Evolutionary conservation across 768 basidiomycete genomes (phyloP), one percentile per base, ranked within the genome.

Genomic region (Boletus rubropictus): DNA sequence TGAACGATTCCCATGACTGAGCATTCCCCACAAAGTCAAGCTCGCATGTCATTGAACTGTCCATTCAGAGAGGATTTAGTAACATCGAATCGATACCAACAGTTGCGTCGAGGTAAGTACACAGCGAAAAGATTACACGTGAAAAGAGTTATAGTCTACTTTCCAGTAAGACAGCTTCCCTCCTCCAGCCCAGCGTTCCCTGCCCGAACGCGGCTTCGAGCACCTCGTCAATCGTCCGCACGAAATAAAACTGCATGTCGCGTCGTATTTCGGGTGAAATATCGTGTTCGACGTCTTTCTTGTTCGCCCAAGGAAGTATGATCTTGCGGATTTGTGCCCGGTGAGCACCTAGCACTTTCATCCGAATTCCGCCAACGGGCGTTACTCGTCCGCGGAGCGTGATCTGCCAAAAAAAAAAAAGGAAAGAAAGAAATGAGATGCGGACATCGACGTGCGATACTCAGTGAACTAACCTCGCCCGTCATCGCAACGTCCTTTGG

Each of bases 311-410:
- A 0, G 93, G 92, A 6, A 96, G 71, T 45, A 96, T 84, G 29
- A 95, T 79, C 60, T 84, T 92, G 39, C 75, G 83, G 36, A 93
- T 80, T 29, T 85, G 81, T 2, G 89, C 89, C 6, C 92, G 81
- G 63, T 94, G 90, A 0, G 92, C 92, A 15, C 90, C 91, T 15
- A 95, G 77, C 1, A 94, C 76, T 62, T 90, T 90, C 73, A 93
- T 92, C 61, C 92, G 91, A 66, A 95, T 88, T 0, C 91, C 91
- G 4, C 91, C 91, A 2, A 95, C 87, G 5, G 90, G 80, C 0
- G 83, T 86, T 29, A 91, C 83, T 7, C 80, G 80, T 14, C 89
- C 88, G 2, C 89, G 79, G 1, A 92, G 74, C 0, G 92, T 95
- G 44, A 94, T 86, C 80, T 83, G 32, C 9, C 17, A 6, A 25